Evolutionary conservation across 2,329 filamentous ascomycete species (phyloP).

Genomic region (Epichloe brachyelytri): DNA sequence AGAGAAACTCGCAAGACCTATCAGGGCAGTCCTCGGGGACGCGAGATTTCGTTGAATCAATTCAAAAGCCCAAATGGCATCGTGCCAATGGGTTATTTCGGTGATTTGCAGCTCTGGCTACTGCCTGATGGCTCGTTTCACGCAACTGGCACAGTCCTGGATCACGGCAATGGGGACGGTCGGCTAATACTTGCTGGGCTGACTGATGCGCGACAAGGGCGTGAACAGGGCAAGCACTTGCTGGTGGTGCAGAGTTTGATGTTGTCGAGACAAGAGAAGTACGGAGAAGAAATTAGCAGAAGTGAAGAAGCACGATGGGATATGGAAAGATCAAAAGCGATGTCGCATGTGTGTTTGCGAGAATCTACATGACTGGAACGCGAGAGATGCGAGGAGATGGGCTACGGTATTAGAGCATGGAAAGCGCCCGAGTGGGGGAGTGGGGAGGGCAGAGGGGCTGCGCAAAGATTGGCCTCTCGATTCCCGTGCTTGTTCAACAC

Average conservation of each 20-base stretch:
- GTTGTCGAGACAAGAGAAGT: not conserved
- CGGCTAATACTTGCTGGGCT: not conserved
- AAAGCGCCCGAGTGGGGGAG: not conserved
- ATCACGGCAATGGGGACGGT: not conserved
- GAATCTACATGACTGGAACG: not conserved
- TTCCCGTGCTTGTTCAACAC: not conserved
- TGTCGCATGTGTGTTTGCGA: not conserved
- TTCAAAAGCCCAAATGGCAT: constrained; percentile 3
- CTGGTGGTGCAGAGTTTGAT: not conserved
- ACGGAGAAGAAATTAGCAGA: not conserved
- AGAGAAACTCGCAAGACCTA: not conserved
- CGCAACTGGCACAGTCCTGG: not conserved
- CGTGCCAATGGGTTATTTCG: not conserved
- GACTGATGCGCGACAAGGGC: not conserved
- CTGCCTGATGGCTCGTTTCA: not conserved
- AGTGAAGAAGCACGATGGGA: not conserved
- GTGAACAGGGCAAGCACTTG: not conserved
- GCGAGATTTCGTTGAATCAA: constrained; percentile 3
- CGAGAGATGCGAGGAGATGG: not conserved
- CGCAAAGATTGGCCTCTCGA: not conserved
- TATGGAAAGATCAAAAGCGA: not conserved
- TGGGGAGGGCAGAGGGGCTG: not conserved
- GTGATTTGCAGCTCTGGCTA: not conserved
- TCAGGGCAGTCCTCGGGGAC: not conserved
- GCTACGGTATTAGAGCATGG: not conserved